Base-by-base conservation (phyloP, 1,284 basidiomycete genomes). In the Neolentinus lepideus region DNA sequence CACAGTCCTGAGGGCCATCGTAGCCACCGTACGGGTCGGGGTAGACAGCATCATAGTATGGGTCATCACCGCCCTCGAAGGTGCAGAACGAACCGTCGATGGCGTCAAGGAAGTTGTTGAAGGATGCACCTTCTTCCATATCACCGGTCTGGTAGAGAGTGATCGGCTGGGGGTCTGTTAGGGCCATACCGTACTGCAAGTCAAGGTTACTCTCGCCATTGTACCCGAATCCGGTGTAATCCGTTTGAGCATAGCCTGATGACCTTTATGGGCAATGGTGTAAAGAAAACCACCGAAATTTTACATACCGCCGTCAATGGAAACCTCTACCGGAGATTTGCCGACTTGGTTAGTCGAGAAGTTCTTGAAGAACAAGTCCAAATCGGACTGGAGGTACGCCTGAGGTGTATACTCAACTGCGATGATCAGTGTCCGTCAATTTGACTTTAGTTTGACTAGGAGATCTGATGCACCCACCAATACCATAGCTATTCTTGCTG, bases 381-480 rank as follows among this genome's bases (percentile, higher is more conserved):
- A 66, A 56, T 80, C 78, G 1, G 68, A 62, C 52, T 71, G 71
- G 14, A 71, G 55, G 60, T 75, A 77, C 1, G 75, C 69, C 61
- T 79, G 73, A 4, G 78, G 76, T 1, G 77, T 78, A 58, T 76
- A 79, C 62, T 79, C 77, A 38, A 79, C 78, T 72, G 52, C 19
- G 24, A 8, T 4, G 22, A 6, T 8, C 8, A 50, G 11, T 6
- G 16, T 50, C 27, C 22, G 14, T 25, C 11, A 50, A 11, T 19
- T 21, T 10, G 10, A 47, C 9, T 11, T 47, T 19, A 19, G 19
- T 6, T n/a, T 6, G 12, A 10, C 8, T 16, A 21, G 47, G 11
- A 22, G 12, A 3, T 14, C 22, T 50, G 11, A 43, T 50, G 25
- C 16, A 50, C 47, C 8, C 24, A 50, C 47, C 47, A 22, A 50